Evolutionary conservation across 2,329 filamentous ascomycete species (phyloP).

Genomic region (Nothophaeocryptopus gaeumannii): DNA sequence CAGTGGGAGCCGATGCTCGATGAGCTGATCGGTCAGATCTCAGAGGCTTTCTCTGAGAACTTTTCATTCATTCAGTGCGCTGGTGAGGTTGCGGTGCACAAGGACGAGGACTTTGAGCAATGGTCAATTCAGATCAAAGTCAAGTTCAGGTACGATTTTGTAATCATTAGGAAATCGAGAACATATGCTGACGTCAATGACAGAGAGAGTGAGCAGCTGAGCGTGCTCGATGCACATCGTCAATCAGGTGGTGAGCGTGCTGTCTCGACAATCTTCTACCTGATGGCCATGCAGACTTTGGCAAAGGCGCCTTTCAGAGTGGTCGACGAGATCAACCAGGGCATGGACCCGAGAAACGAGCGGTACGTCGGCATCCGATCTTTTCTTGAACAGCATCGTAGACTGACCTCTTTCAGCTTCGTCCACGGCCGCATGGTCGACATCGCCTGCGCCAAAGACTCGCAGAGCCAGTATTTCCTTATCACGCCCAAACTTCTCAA

Average conservation of each 20-base stretch:
- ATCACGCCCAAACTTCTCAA: constrained; percentile 94
- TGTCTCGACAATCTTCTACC: constrained; percentile 96
- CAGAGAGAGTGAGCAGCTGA: constrained; percentile 76
- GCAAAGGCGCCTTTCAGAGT: constrained; percentile 95
- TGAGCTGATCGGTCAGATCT: constrained; percentile 73
- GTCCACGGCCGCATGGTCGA: constrained; percentile 98
- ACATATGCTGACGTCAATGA: constrained; percentile 16
- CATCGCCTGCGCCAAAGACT: constrained; percentile 72
- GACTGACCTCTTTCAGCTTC: constrained; percentile 49
- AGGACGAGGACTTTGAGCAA: constrained; percentile 83
- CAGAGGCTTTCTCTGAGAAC: constrained; percentile 85
- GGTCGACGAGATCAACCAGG: constrained; percentile 99
- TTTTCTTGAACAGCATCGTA: not conserved
- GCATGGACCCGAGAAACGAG: constrained; percentile 98
- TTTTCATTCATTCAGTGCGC: constrained; percentile 93
- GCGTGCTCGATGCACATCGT: constrained; percentile 82
- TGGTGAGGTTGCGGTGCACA: constrained; percentile 83
- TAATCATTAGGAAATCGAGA: not conserved
- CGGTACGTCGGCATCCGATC: constrained; percentile 43
- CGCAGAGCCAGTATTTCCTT: constrained; percentile 72
- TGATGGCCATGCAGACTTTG: constrained; percentile 94
- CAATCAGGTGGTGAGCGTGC: constrained; percentile 95
- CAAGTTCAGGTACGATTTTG: constrained; percentile 72
- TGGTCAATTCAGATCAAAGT: constrained; percentile 95
- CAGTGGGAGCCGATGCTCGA: constrained; percentile 85